Percentiles rank a stretch among this genome's conserved stretches.
These are phyloP conservation scores for Cyberlindnera japonica DNA, from an alignment of 805 yeast species.

Conservation along the genomic window DNA sequence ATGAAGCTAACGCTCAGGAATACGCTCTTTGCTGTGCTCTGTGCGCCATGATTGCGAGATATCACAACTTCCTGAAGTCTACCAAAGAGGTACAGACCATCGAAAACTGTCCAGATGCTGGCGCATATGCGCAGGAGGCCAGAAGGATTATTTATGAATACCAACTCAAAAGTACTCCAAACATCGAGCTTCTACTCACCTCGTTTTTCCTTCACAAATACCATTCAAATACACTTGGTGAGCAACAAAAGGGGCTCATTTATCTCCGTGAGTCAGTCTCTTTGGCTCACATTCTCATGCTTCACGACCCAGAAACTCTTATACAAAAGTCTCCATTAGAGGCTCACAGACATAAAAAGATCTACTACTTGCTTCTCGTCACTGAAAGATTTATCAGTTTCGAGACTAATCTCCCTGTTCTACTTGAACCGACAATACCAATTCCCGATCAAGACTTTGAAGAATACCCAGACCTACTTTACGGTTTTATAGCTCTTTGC, in stretches of 20 bases:
- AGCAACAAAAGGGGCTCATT: constrained; percentile 16
- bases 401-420: constrained; percentile 21
- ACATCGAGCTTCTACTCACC: constrained; percentile 16
- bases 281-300: constrained; percentile 20
- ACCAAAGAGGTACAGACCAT: constrained; percentile 15
- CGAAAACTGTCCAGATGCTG: constrained; percentile 19
- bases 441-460: constrained; percentile 24
- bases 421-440: constrained; percentile 23
- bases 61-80: constrained; percentile 22
- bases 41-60: constrained; percentile 24
- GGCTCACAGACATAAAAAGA: constrained; percentile 23
- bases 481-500: constrained; percentile 24
- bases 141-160: constrained; percentile 19
- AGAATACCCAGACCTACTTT: constrained; percentile 24
- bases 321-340: constrained; percentile 13
- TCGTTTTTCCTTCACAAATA: constrained; percentile 24
- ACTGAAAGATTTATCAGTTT: constrained; percentile 25
- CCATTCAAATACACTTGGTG: constrained; percentile 20
- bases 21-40: constrained; percentile 24
- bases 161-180: constrained; percentile 18
- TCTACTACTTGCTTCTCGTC: constrained; percentile 22
- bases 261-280: constrained; percentile 25
- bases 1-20: constrained; percentile 14
- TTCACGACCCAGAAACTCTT: constrained; percentile 21
- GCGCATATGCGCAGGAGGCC: constrained; percentile 22